These are phyloP conservation scores for Monilinia vaccinii-corymbosi DNA, from an alignment of 2,329 filamentous ascomycete species.

Conservation along the genomic window DNA sequence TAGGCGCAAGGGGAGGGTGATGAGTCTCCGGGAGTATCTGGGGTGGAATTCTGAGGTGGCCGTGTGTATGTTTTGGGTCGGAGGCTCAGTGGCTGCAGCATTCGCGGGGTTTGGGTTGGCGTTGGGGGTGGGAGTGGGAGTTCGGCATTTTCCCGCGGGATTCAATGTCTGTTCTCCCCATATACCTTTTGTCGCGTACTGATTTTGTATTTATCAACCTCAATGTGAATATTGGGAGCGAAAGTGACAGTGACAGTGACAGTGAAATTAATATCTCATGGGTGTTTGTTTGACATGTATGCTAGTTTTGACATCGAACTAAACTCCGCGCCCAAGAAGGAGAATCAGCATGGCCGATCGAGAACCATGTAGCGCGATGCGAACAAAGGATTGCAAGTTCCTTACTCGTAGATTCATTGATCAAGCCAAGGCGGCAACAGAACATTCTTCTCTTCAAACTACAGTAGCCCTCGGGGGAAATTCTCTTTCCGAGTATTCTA, in stretches of 20 bases:
- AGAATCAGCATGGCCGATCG: background rate
- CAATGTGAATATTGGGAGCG: background rate
- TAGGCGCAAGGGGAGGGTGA: background rate
- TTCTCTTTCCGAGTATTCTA: background rate
- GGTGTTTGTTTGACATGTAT: background rate
- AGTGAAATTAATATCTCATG: background rate
- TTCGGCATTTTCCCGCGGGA: background rate
- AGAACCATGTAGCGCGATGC: background rate
- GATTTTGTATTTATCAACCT: background rate
- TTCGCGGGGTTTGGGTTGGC: background rate
- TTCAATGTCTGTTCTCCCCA: background rate
- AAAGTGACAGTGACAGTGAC: background rate
- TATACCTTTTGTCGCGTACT: background rate
- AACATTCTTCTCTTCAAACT: no score
- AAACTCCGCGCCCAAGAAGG: background rate
- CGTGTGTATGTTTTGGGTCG: background rate
- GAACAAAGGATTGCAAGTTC: background rate
- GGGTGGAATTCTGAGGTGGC: background rate
- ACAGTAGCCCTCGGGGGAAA: no score
- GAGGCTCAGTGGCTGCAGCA: background rate
- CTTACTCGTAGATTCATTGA: background rate
- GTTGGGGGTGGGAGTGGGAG: background rate
- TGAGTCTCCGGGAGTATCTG: background rate
- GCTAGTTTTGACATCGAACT: background rate
- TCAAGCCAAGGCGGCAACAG: background rate